phyloP scores from a whole-genome alignment of 345 rosid genomes.

The Physaria fendleri region DNA sequence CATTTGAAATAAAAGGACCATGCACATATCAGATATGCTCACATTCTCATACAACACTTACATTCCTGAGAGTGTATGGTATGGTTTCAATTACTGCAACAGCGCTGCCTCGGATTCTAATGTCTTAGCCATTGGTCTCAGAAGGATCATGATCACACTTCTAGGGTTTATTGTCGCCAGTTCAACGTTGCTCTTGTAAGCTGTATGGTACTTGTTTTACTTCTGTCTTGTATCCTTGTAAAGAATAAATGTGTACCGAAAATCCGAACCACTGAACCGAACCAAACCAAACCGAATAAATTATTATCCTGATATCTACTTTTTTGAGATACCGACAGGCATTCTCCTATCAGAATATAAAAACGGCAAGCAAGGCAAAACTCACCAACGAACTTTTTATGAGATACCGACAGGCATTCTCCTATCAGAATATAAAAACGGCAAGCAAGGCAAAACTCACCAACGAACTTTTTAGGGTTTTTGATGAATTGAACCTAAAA shows the following conservation, averaged over 20 bases:
- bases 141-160: constrained; percentile 4
- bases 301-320: too few relatives aligned
- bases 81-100: constrained; percentile 61
- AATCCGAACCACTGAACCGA: too few relatives aligned
- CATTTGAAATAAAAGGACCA: constrained; percentile 63
- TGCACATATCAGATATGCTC: constrained; percentile 66
- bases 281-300: too few relatives aligned
- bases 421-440: too few relatives aligned
- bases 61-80: constrained; percentile 65
- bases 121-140: constrained; percentile 29
- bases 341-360: too few relatives aligned
- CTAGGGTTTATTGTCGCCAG: constrained; percentile 26
- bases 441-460: too few relatives aligned
- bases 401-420: too few relatives aligned
- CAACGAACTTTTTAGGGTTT: too few relatives aligned
- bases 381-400: too few relatives aligned
- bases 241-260: constrained; percentile 19
- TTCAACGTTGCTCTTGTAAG: constrained; percentile 18
- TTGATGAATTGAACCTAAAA: too few relatives aligned
- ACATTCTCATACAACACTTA: constrained; percentile 49
- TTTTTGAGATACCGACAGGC: too few relatives aligned
- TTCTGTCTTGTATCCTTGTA: constrained; percentile 1
- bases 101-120: constrained; percentile 36
- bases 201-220: neutral
- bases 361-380: too few relatives aligned